Conservation (phyloP, 2,329 filamentous ascomycete species). For the Parascedosporium putredinis region DNA sequence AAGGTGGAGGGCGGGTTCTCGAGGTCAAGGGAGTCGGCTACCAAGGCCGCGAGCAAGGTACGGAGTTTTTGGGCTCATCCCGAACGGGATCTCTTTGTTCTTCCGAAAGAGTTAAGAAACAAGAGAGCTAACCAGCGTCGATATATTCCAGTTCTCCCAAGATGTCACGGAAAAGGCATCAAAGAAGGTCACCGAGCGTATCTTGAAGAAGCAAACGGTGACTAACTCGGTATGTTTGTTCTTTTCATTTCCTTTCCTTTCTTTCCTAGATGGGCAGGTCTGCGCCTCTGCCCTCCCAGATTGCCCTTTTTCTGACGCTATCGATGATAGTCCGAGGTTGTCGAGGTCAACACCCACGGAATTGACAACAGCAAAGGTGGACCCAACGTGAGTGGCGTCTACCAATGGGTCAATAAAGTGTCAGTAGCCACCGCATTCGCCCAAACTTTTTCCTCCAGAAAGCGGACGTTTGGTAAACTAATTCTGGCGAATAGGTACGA, state of each 20-base stretch:
- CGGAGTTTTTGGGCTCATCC: neutral
- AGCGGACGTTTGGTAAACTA: neutral
- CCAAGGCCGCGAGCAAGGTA: neutral
- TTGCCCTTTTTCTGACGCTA: neutral
- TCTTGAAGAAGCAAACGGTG: neutral
- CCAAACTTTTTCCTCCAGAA: neutral
- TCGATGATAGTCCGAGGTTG: neutral
- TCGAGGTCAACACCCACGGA: neutral
- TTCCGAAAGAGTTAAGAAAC: too few relatives aligned
- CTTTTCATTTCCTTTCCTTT: neutral
- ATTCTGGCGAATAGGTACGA: neutral
- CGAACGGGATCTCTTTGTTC: neutral
- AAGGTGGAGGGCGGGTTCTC: neutral
- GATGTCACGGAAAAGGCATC: neutral
- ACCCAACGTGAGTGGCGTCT: neutral
- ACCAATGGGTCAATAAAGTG: neutral
- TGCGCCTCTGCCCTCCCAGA: too few relatives aligned
- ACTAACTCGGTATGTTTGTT: neutral
- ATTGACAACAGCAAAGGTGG: neutral
- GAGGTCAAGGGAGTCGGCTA: neutral
- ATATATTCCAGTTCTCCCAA: neutral
- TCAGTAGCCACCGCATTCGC: neutral
- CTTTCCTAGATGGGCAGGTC: too few relatives aligned
- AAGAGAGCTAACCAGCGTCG: neutral
- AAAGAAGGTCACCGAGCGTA: neutral